Evolutionary conservation across 306 rosid genomes (phyloP), one percentile per base, ranked within the genome.

Genomic region (Cucurbita ficifolia): DNA sequence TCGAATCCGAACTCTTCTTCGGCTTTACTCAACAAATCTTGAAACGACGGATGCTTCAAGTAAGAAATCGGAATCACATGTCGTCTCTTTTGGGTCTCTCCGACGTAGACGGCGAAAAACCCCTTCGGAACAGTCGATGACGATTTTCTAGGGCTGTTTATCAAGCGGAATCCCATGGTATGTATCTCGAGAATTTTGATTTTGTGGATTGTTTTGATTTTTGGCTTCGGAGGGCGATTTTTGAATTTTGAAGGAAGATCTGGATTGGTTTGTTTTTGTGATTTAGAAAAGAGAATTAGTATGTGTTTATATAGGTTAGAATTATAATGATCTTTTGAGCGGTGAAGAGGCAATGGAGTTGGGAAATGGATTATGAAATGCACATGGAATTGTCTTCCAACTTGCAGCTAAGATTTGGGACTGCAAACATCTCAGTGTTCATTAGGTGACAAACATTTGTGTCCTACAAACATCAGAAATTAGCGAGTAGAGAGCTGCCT

Each of bases 321-420:
- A 22, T 68, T 29, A 42, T 5, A 21, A 6, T 12, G 73, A 46
- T 46, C 17, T 42, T 43, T 18, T 63, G 73, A 22, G 73, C 48
- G 73, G 73, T 68, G 73, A 68, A 24, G 73, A 68, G 40, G 73
- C 42, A 45, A 46, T 14, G 43, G 68, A 61, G 68, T 61, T 61
- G 8, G 68, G 45, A 35, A 4, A 60, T 21, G 73, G 55, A 29
- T 46, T 14, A 22, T 45, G 73, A 48, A 48, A 21, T 35, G 54
- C 73, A 68, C 73, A 68, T 68, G 73, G 73, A 68, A 68, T 68
- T 68, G 73, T 43, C 72, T 65, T 65, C 72, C 72, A 65, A 65
- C 72, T 65, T 65, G 72, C 38, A 65, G 72, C 53, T 65, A 65
- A 65, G 72, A 65, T 65, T 65, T 65, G 72, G 33, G 51, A 43